Evolutionary conservation across 352 stramenopile genomes (phyloP).

Genomic region (Phytophthora ramorum): DNA sequence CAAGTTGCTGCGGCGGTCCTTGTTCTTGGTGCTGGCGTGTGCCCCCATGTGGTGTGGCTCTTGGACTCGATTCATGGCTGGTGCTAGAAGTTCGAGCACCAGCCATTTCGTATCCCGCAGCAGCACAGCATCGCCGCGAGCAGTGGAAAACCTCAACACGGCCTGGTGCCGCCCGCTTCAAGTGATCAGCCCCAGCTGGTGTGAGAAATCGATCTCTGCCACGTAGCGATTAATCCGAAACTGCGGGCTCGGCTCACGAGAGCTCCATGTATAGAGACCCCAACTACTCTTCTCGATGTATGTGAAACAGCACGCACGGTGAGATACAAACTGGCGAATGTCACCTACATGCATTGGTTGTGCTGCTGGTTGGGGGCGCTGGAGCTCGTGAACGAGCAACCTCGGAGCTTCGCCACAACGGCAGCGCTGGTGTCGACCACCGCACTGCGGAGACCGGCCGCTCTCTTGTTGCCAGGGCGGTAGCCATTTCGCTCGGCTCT

Average conservation of each 20-base stretch:
- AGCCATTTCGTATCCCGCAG: conserved; percentile 6
- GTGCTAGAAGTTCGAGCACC: background rate
- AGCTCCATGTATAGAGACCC: too few species aligned
- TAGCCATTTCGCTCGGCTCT: conserved; percentile 28
- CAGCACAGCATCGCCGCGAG: background rate
- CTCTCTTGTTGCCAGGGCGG: conserved; percentile 15
- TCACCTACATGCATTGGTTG: too few species aligned
- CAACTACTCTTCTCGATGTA: background rate
- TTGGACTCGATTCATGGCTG: background rate
- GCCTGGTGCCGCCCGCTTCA: conserved; percentile 23
- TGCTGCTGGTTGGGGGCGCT: background rate
- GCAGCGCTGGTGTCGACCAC: conserved; percentile 19
- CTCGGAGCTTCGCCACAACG: background rate
- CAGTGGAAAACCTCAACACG: background rate
- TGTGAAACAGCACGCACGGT: conserved; percentile 24
- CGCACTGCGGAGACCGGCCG: conserved; percentile 1
- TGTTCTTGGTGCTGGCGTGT: background rate
- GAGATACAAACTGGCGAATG: conserved; percentile 18
- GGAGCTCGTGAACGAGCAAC: background rate
- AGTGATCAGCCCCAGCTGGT: conserved; percentile 22
- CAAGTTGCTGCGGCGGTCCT: background rate
- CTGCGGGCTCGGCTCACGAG: conserved; percentile 10
- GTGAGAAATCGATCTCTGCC: conserved; percentile 31
- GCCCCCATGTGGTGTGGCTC: background rate
- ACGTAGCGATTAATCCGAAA: conserved; percentile 19